Evolutionary conservation across 1,139 yeast genomes (phyloP).

Genomic region (Cylindricascospora bacillispora): DNA sequence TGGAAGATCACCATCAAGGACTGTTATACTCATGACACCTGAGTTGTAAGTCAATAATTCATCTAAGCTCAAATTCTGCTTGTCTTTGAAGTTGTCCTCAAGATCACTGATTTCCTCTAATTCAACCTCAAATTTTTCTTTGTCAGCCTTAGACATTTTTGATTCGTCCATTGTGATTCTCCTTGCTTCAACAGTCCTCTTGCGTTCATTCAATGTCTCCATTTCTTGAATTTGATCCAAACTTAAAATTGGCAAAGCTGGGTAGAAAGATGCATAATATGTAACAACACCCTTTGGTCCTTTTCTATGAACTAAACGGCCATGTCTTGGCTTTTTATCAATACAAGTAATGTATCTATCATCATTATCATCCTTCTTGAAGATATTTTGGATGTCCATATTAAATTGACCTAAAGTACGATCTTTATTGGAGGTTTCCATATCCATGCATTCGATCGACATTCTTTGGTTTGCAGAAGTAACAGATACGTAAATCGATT

Average conservation of each 20-base stretch:
- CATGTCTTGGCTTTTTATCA: constrained; percentile 44
- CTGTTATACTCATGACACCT: constrained; percentile 64
- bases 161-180: constrained; percentile 20
- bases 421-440: constrained; percentile 62
- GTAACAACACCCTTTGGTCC: constrained; percentile 73
- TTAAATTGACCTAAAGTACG: constrained; percentile 78
- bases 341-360: constrained; percentile 47
- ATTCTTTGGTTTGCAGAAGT: constrained; percentile 71
- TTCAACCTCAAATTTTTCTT: constrained; percentile 19
- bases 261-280: constrained; percentile 70
- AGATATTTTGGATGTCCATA: constrained; percentile 51
- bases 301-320: constrained; percentile 49
- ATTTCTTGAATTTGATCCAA: constrained; percentile 59
- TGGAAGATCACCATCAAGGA: constrained; percentile 45
- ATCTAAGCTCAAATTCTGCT: constrained; percentile 47
- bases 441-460: constrained; percentile 85
- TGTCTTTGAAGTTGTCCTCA: constrained; percentile 32
- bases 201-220: constrained; percentile 31
- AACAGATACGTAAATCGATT: constrained; percentile 67
- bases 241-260: constrained; percentile 63
- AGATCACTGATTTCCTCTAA: constrained; percentile 28
- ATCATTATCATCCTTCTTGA: constrained; percentile 44
- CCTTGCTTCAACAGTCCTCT: constrained; percentile 23
- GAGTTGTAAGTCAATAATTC: constrained; percentile 50
- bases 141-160: constrained; percentile 19